Conservation (phyloP, 2,329 filamentous ascomycete genomes). For the Calonectria honghensis region DNA sequence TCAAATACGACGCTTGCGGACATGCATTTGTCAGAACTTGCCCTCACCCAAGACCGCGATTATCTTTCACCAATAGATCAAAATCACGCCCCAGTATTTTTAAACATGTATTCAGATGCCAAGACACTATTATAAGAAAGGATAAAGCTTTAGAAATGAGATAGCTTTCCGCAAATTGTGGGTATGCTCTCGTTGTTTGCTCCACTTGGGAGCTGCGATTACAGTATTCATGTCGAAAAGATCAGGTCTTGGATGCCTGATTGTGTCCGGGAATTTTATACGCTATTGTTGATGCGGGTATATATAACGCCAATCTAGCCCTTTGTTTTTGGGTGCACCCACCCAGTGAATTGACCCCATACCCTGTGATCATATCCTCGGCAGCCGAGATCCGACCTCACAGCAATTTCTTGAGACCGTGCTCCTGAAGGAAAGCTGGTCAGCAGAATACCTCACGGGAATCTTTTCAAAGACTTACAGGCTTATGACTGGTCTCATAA, state of each 20-base stretch:
- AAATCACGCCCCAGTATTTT: no score
- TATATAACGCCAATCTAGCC: no score
- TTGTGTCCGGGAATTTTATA: no score
- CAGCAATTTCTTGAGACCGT: slow-evolving; percentile 6
- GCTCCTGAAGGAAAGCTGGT: neutral
- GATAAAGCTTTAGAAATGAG: no score
- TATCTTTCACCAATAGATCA: no score
- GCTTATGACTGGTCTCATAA: slow-evolving; percentile 29
- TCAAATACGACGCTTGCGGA: neutral
- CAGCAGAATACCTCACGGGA: neutral
- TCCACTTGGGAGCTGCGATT: no score
- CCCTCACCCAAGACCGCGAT: neutral
- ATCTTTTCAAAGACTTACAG: neutral
- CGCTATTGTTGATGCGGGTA: no score
- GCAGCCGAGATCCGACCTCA: neutral
- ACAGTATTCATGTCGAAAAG: neutral
- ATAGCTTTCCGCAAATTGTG: no score
- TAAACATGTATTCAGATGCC: no score
- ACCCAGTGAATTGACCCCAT: neutral
- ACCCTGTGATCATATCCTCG: neutral
- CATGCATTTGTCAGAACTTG: neutral
- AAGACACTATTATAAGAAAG: no score
- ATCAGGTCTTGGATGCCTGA: neutral
- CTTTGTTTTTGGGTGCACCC: neutral
- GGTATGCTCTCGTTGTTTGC: no score